Evolutionary conservation across 306 rosid species (phyloP).

Genomic region (Cucurbita maxima): DNA sequence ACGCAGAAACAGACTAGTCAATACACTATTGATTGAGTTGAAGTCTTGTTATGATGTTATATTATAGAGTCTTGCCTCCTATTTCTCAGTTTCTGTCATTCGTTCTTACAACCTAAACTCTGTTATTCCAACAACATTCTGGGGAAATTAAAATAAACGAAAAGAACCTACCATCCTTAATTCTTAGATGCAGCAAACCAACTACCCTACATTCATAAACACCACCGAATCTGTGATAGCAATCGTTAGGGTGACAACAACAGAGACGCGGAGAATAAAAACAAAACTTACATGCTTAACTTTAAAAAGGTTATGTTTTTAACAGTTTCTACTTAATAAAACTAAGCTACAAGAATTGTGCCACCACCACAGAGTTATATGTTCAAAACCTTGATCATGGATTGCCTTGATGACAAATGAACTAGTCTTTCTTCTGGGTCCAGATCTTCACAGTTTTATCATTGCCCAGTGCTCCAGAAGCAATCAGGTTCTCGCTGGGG

Average conservation of each 20-base stretch:
- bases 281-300: background rate
- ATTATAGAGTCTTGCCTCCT: background rate
- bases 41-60: background rate
- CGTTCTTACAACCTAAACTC: background rate
- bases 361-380: background rate
- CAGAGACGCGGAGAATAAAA: background rate
- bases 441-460: slow-evolving; percentile 88
- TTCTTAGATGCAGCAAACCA: background rate
- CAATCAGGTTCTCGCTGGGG: slow-evolving; percentile 78
- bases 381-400: background rate
- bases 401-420: background rate
- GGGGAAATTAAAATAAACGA: background rate
- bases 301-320: background rate
- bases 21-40: background rate
- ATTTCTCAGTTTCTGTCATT: background rate
- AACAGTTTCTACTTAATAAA: background rate
- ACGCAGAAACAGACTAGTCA: background rate
- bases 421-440: slow-evolving; percentile 54
- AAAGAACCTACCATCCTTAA: background rate
- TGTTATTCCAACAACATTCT: background rate
- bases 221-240: background rate
- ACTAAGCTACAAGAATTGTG: background rate
- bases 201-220: background rate
- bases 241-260: background rate
- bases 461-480: slow-evolving; percentile 86